Conservation (phyloP, 495 filamentous ascomycete species). For the Daldinia bambusicola region DNA sequence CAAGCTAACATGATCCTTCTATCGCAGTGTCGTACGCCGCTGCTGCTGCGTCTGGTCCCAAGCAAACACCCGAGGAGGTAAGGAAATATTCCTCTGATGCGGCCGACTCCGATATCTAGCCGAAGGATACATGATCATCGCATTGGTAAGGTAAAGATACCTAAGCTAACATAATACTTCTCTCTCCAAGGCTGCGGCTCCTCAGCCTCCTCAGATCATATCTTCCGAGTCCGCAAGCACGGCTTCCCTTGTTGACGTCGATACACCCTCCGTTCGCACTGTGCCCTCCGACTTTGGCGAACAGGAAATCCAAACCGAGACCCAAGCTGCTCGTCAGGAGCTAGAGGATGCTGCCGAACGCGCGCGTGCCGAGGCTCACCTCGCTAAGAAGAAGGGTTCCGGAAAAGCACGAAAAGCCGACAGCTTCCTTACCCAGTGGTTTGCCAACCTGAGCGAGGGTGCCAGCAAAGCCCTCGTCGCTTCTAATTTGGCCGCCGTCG, state of each 20-base stretch:
- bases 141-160: too few species aligned
- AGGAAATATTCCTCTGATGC: conserved; percentile 21
- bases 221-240: conserved; percentile 65
- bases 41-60: conserved; percentile 75
- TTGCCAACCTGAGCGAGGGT: conserved; percentile 48
- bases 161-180: conserved; percentile 17
- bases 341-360: conserved; percentile 54
- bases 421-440: conserved; percentile 51
- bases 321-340: conserved; percentile 68
- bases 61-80: conserved; percentile 78
- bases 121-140: neutral
- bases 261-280: conserved; percentile 73
- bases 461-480: conserved; percentile 50
- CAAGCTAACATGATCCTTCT: conserved; percentile 6
- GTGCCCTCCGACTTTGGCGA: conserved; percentile 74
- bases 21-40: conserved; percentile 81
- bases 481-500: conserved; percentile 54
- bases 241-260: conserved; percentile 78
- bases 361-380: conserved; percentile 59
- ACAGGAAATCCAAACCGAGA: conserved; percentile 74
- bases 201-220: conserved; percentile 70
- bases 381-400: conserved; percentile 63
- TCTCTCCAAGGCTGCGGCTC: conserved; percentile 65
- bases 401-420: conserved; percentile 51
- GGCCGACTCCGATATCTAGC: neutral